Evolutionary conservation across 179 eudicot species (phyloP).

Genomic region (Silene coronaria): DNA sequence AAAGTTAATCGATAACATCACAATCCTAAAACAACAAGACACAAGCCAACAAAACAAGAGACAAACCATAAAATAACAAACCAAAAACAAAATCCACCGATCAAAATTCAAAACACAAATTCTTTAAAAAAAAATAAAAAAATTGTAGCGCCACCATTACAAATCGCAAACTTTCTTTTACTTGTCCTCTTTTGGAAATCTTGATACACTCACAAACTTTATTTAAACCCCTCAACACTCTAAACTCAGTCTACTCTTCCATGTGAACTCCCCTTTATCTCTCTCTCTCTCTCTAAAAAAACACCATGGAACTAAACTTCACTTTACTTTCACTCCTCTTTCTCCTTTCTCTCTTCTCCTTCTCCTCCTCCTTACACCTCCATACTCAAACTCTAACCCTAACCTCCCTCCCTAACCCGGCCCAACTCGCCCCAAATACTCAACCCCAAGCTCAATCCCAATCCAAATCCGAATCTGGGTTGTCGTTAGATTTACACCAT

Average conservation of each 20-base stretch:
- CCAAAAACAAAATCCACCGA: constrained; percentile 20
- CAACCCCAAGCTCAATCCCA: constrained; percentile 17
- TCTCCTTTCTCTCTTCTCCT: constrained; percentile 19
- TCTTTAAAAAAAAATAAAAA: neutral
- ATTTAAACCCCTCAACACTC: constrained; percentile 30
- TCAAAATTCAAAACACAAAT: neutral
- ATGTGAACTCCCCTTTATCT: constrained; percentile 11
- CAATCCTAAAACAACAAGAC: too few relatives aligned
- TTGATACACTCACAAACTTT: constrained; percentile 1
- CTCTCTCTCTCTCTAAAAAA: constrained; percentile 14
- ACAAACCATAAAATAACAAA: constrained; percentile 1
- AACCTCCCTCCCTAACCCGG: constrained; percentile 42
- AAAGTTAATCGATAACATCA: too few relatives aligned
- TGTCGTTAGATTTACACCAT: constrained; percentile 41
- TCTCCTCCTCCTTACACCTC: constrained; percentile 18
- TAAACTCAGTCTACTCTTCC: constrained; percentile 14
- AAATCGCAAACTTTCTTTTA: constrained; percentile 11
- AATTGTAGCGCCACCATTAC: neutral
- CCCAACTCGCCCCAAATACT: constrained; percentile 8
- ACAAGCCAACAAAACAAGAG: neutral
- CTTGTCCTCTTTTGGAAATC: too few relatives aligned
- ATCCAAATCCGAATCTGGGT: neutral
- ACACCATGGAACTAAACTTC: constrained; percentile 19
- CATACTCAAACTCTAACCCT: constrained; percentile 34
- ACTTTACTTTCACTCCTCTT: constrained; percentile 21